Base-by-base conservation (phyloP, 2,329 filamentous ascomycete genomes). In the Kalmusia sp. region DNA sequence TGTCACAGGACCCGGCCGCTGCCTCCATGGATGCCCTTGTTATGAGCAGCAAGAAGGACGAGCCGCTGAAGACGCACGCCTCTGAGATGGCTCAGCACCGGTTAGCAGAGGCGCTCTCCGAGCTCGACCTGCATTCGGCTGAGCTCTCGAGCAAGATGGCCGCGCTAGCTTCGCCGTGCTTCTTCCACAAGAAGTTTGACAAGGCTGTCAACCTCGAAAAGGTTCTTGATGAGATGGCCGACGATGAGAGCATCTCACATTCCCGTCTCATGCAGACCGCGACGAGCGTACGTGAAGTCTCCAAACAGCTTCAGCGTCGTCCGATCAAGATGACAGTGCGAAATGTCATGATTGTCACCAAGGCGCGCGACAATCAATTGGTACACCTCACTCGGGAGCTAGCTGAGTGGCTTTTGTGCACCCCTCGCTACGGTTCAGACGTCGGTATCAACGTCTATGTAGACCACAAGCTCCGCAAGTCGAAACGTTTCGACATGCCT, bases 271-370 rank as follows among this genome's bases (percentile, higher is more conserved):
- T 97, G 68, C 93, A 97, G 79, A 99, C 95, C 0, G 95, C 95
- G 45, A 96, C 92, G 0, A 91, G 92, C 40, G 95, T 99, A 17
- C 87, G 95, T 48, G 95, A 99, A 76, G 93, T 99, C 11, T 96
- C 92, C 14, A 93, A 96, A 76, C 95, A 98, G 77, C 82, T 99
- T 53, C 93, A 96, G 77, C 87, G 93, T 51, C 86, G 92, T 34
- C 93, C 95, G 19, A 92, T 98, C 75, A 95, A 91, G 77, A 88
- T 93, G 62, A 93, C 93, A 9, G 93, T 99, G 40, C 87, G 86
- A 69, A 97, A 92, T 72, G 86, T 99, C 68, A 98, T 99, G 95
- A 96, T 99, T 68, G 91, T 99, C 60, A 99, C 95, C 57, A 99
- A 98, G 77, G 95, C 95, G 19, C 87, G 95, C 58, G 95, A 99